Percentiles rank a stretch among this genome's conserved stretches.
These are phyloP conservation scores for Excoecaria cochinchinensis DNA, from an alignment of 345 rosid genomes.

Conservation along the genomic window DNA sequence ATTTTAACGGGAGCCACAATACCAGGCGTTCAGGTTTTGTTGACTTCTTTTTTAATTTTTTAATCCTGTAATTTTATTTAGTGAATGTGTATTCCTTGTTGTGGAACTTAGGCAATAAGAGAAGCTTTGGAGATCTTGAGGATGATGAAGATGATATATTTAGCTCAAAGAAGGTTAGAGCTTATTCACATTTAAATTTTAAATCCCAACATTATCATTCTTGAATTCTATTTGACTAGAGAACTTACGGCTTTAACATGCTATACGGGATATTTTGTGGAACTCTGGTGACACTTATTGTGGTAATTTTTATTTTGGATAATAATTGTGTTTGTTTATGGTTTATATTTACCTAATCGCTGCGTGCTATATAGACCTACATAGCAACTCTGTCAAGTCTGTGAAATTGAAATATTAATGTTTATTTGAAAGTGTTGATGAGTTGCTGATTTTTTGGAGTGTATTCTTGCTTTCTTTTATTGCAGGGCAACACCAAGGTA, in stretches of 20 bases:
- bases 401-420: neutral
- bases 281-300: neutral
- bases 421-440: neutral
- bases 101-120: conserved; percentile 50
- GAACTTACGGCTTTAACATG: neutral
- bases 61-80: neutral
- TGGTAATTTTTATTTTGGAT: neutral
- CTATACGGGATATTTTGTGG: neutral
- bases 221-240: neutral
- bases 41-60: neutral
- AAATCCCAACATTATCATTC: neutral
- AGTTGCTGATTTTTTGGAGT: neutral
- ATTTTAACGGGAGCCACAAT: conserved; percentile 49
- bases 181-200: neutral
- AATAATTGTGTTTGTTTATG: neutral
- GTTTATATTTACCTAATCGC: neutral
- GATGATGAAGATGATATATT: conserved; percentile 92
- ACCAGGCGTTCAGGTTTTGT: conserved; percentile 52
- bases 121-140: conserved; percentile 79
- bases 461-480: neutral
- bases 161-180: conserved; percentile 67
- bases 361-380: no score
- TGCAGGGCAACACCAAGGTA: conserved; percentile 54
- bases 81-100: neutral
- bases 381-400: neutral